These are phyloP conservation scores for Talaromyces sp. DNA, from an alignment of 2,329 filamentous ascomycete species.

Conservation along the genomic window DNA sequence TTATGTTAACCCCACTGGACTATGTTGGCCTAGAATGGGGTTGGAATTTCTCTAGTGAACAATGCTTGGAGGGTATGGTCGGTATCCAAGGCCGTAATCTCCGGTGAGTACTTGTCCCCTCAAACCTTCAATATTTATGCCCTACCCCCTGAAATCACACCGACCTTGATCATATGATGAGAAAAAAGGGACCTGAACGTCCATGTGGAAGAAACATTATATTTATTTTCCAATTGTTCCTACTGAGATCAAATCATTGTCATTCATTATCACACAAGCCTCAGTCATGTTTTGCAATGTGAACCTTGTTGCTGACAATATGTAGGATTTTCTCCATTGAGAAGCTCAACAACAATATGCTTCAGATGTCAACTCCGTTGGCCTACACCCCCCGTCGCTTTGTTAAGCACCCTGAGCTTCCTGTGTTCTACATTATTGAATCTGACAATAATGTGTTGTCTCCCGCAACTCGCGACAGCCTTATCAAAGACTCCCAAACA, in stretches of 20 bases:
- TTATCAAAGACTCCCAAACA: constrained; percentile 71
- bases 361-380: constrained; percentile 82
- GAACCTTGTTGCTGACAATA: constrained; percentile 17
- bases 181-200: constrained; percentile 40
- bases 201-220: constrained; percentile 51
- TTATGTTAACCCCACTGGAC: constrained; percentile 88
- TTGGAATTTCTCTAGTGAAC: constrained; percentile 95
- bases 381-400: constrained; percentile 89
- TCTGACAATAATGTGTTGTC: constrained; percentile 90
- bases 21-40: constrained; percentile 89
- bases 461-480: constrained; percentile 71
- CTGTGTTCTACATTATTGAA: constrained; percentile 92
- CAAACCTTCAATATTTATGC: constrained; percentile 21
- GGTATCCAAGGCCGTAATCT: constrained; percentile 88
- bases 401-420: constrained; percentile 81
- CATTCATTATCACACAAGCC: neutral
- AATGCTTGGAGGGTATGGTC: constrained; percentile 91
- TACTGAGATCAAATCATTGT: constrained; percentile 66
- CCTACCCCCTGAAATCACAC: neutral
- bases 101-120: constrained; percentile 60
- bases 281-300: neutral
- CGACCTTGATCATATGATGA: constrained; percentile 51
- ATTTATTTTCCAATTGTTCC: constrained; percentile 84
- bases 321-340: constrained; percentile 85
- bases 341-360: constrained; percentile 79